phyloP scores from a whole-genome alignment of 2,329 filamentous ascomycete genomes.

The Trichoderma afroharzianum region DNA sequence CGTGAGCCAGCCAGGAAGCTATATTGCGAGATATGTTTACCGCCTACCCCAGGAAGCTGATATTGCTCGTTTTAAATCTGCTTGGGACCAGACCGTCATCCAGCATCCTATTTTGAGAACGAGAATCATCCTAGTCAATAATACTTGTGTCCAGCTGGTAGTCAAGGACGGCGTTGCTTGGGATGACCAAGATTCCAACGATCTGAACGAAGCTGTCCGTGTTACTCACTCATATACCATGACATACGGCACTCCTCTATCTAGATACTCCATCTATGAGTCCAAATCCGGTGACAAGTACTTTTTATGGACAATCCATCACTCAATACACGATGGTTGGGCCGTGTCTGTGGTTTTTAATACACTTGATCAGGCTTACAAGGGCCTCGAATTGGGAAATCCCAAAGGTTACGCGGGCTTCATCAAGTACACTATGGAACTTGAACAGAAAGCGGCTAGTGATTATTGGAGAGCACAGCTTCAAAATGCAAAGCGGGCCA shows the following conservation, averaged over 20 bases:
- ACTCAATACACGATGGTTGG: conserved; percentile 26
- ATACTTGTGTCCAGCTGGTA: conserved; percentile 17
- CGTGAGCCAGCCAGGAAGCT: conserved; percentile 30
- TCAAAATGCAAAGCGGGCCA: conserved; percentile 1
- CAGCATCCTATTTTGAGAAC: conserved; percentile 16
- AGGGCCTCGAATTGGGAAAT: not conserved
- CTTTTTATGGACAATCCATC: conserved; percentile 25
- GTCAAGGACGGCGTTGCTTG: not conserved
- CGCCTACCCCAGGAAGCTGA: conserved; percentile 22
- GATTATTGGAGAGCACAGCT: conserved; percentile 14
- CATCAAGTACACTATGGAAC: conserved; percentile 13
- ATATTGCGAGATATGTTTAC: conserved; percentile 31
- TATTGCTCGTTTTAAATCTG: conserved; percentile 26
- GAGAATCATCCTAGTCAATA: conserved; percentile 12
- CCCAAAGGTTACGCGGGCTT: conserved; percentile 18
- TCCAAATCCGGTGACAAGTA: not conserved
- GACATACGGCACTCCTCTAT: conserved; percentile 8
- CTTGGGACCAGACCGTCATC: conserved; percentile 24
- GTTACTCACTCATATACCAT: not conserved
- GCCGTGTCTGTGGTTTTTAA: conserved; percentile 8
- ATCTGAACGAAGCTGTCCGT: not conserved
- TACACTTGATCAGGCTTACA: conserved; percentile 13
- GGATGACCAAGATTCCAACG: not conserved
- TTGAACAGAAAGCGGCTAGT: not conserved
- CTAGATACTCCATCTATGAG: conserved; percentile 6